Evolutionary conservation across 768 basidiomycete genomes (phyloP).

Genomic region (Leucocoprinus sp.): DNA sequence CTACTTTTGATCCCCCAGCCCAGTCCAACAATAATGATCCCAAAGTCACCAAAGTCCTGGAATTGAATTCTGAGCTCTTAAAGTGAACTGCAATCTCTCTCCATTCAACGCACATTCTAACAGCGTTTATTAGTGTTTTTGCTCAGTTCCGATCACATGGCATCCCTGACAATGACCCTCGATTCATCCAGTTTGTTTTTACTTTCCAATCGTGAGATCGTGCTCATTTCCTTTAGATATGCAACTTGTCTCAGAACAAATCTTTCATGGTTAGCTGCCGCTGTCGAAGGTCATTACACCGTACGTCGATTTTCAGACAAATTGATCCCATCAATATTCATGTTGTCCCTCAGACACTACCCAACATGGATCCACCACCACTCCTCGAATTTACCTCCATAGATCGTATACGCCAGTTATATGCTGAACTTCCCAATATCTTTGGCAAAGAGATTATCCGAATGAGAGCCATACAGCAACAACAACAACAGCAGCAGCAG

Average conservation of each 20-base stretch:
- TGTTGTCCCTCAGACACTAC: slow-evolving; percentile 5
- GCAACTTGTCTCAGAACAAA: slow-evolving; percentile 58
- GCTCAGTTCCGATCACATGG: slow-evolving; percentile 11
- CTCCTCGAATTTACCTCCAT: slow-evolving; percentile 42
- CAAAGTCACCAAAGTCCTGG: slow-evolving; percentile 55
- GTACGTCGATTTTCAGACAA: slow-evolving; percentile 25
- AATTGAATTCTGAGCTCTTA: slow-evolving; percentile 62
- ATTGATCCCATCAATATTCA: slow-evolving; percentile 6
- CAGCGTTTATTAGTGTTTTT: slow-evolving; percentile 7
- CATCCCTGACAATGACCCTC: slow-evolving; percentile 12
- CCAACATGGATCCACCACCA: slow-evolving; percentile 39
- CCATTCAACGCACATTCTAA: too few relatives aligned
- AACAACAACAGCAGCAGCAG: slow-evolving; percentile 17
- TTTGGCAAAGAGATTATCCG: slow-evolving; percentile 58
- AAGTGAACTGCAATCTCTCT: slow-evolving; percentile 35
- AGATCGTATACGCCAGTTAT: slow-evolving; percentile 59
- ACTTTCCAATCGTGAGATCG: background rate
- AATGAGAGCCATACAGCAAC: slow-evolving; percentile 10
- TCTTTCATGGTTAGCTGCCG: slow-evolving; percentile 60
- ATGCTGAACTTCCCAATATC: slow-evolving; percentile 47
- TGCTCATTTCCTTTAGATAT: slow-evolving; percentile 36
- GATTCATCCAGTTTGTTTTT: slow-evolving; percentile 12
- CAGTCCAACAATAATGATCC: slow-evolving; percentile 29
- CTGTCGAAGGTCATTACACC: slow-evolving; percentile 46
- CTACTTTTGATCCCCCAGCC: slow-evolving; percentile 17